These are phyloP conservation scores for Niebla homalea DNA, from an alignment of 495 filamentous ascomycete genomes.

Conservation along the genomic window DNA sequence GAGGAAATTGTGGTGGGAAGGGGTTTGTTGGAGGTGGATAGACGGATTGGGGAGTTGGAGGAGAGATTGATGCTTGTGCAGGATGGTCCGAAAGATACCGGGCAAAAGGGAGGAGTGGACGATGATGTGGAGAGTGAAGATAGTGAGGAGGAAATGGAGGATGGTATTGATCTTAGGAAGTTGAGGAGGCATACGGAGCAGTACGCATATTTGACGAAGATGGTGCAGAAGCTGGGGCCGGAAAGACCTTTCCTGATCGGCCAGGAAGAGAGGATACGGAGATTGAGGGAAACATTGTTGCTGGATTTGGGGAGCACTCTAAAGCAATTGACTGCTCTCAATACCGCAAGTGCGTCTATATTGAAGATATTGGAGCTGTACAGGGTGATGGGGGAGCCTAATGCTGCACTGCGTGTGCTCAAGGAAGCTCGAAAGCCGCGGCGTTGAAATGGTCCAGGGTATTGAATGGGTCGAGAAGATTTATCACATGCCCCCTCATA, in stretches of 20 bases:
- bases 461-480: neutral
- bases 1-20: conserved; percentile 44
- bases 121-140: conserved; percentile 39
- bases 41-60: conserved; percentile 63
- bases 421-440: conserved; percentile 29
- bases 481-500: neutral
- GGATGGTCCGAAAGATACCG: conserved; percentile 17
- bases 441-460: neutral
- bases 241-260: conserved; percentile 53
- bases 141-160: conserved; percentile 35
- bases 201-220: conserved; percentile 40
- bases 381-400: conserved; percentile 58
- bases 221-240: conserved; percentile 36
- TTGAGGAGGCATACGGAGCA: conserved; percentile 45
- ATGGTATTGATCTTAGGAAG: conserved; percentile 34
- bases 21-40: conserved; percentile 55
- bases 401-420: conserved; percentile 46
- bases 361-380: conserved; percentile 65
- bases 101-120: neutral
- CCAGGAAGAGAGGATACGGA: conserved; percentile 42
- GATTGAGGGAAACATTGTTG: conserved; percentile 62
- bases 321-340: conserved; percentile 49
- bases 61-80: conserved; percentile 47
- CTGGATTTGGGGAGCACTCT: conserved; percentile 71
- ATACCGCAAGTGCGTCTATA: conserved; percentile 39